Evolutionary conservation across 352 stramenopile species (phyloP), one percentile per base, ranked within the genome.

Genomic region (Phytophthora capsici): DNA sequence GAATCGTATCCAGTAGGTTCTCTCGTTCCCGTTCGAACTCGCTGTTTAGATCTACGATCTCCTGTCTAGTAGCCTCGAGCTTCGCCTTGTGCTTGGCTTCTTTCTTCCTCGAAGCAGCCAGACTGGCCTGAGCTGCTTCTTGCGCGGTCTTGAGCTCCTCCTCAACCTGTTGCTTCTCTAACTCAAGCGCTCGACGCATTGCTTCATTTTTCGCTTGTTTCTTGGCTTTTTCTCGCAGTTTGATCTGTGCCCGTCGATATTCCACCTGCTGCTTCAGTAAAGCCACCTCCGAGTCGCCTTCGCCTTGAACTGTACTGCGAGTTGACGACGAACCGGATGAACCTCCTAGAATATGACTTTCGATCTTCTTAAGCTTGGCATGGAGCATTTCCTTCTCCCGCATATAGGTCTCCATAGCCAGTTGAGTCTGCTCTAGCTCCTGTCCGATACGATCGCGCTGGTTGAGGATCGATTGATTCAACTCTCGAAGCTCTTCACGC

Each of bases 21-120:
- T 95, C 86, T 1, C 89, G 84, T 68, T 97, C 90, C 10, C 80
- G 83, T 60, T 94, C 84, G 60, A 96, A 94, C 53, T 97, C 91
- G 23, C 78, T 82, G 45, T 86, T 84, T 6, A 96, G 66, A 48
- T 96, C 90, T 3, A 76, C 69, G n/a, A 97, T 88, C 49, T 97
- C 90, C 38, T 93, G 83, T 2, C 88, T 77, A 13, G 89, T 89
- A 1, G 86, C 72, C 19, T 94, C 84, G 0, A 95, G 65, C 45
- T 94, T 95, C 3, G 71, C 61, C 36, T 84, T 71, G 49, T 86
- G 83, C 47, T 94, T 92, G 36, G 58, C 57, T 26, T 91, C 78
- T 38, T 88, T 91, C 53, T 90, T 90, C 20, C 83, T 76, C 14
- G 80, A 73, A 5, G 78, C 69, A 17, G 61, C 76, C 10, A 93